Base-by-base conservation (phyloP, 805 yeast genomes). In the Starmerella scarabaei region DNA sequence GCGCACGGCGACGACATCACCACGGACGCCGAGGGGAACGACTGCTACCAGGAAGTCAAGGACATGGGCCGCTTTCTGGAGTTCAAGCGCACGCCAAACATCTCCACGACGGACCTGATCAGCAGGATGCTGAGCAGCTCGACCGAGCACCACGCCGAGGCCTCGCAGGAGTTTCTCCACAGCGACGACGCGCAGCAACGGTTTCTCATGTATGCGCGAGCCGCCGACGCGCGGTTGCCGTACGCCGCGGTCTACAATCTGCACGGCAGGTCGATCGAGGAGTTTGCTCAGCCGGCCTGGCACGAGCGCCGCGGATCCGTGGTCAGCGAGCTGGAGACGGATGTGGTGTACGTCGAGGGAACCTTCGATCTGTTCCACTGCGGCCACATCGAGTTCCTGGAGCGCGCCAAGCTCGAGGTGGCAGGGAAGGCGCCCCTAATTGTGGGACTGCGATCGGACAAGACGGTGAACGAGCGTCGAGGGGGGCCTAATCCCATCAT, bases 1-100 rank as follows among this genome's bases (percentile, higher is more conserved):
- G 94, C 91, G 9, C 98, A 91, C 59, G 98, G 98, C 5, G 98
- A 91, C 60, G 98, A 91, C 56, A 84, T 91, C 49, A 91, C 96
- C 20, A 81, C 96, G 2, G 97, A 91, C 60, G 94, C 94, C 14
- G 70, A 83, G 54, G 98, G 98, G 2, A 77, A 82, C 41, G 98
- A 91, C 61, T 84, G 96, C 54, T 91, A 91, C 61, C 78, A 80
- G 42, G 68, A 59, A 20, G 82, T 86, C 49, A 86, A 88, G 57
- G 83, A 82, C 39, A 61, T 74, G 55, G 94, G 93, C n/a, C 63
- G 88, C 49, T 82, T 88, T 57, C 70, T 77, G 17, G 84, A 83
- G n/a, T 97, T 91, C 33, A 85, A 82, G 60, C 68, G 98, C 49
- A 91, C 98, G 0, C 88, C 85, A 12, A 86, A 86, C 54, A 91